Evolutionary conservation across 768 basidiomycete genomes (phyloP).

Genomic region (Suillus weaverae): DNA sequence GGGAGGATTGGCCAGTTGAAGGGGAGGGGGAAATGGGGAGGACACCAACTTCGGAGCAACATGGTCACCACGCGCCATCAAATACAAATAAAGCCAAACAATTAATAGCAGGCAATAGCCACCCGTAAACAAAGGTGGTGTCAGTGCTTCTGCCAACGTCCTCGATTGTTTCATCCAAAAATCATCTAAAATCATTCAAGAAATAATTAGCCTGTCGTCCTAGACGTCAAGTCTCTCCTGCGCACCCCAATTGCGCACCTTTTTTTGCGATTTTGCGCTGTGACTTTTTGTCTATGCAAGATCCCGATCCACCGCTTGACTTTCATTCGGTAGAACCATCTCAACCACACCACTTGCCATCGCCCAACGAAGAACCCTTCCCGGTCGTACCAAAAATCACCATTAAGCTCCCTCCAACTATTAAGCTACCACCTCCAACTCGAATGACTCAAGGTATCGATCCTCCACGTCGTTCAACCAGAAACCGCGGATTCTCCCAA

Average conservation of each 20-base stretch:
- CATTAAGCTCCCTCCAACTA: slow-evolving; percentile 25
- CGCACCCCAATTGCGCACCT: neutral
- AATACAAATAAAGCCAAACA: slow-evolving; percentile 31
- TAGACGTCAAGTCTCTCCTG: neutral
- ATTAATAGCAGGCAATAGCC: slow-evolving; percentile 28
- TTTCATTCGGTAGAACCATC: neutral
- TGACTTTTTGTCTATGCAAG: slow-evolving; percentile 13
- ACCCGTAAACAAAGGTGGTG: slow-evolving; percentile 34
- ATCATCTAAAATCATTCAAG: neutral
- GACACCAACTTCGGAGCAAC: slow-evolving; percentile 24
- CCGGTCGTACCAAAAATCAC: slow-evolving; percentile 9
- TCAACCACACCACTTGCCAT: slow-evolving; percentile 1
- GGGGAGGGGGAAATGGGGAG: slow-evolving; percentile 24
- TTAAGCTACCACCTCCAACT: neutral
- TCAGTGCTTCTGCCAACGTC: slow-evolving; percentile 21
- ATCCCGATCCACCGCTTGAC: slow-evolving; percentile 6
- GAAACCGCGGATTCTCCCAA: slow-evolving; percentile 20
- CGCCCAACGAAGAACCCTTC: neutral
- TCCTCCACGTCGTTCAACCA: slow-evolving; percentile 27
- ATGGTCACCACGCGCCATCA: slow-evolving; percentile 14
- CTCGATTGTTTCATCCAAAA: neutral
- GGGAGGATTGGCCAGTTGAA: slow-evolving; percentile 19
- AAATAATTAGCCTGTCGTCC: neutral
- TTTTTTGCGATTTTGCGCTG: slow-evolving; percentile 5
- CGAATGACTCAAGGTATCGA: slow-evolving; percentile 6